A percentile compares a stretch with the other conserved stretches of the same genome.
These are phyloP conservation scores for Cercospora citrullina DNA, from an alignment of 2,329 filamentous ascomycete genomes.

Conservation along the genomic window DNA sequence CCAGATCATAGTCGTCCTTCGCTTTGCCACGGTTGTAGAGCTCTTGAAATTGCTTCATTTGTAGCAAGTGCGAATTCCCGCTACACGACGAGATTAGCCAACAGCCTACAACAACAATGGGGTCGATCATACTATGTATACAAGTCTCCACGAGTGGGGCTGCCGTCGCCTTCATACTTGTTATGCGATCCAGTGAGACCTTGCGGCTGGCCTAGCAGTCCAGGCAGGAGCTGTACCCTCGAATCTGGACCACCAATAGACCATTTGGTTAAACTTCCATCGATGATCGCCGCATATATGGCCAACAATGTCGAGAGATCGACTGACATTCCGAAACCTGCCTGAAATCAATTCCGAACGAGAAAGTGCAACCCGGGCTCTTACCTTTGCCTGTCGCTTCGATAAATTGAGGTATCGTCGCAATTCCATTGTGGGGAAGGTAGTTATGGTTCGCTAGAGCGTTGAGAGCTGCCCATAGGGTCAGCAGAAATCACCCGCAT, in stretches of 20 bases:
- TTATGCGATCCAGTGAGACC: conserved; percentile 35
- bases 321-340: conserved; percentile 35
- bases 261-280: conserved; percentile 34
- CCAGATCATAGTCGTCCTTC: not conserved
- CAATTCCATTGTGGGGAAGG: conserved; percentile 33
- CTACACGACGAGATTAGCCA: not conserved
- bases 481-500: not conserved
- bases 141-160: conserved; percentile 38
- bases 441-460: conserved; percentile 26
- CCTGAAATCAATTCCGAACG: not conserved
- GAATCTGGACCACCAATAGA: conserved; percentile 33
- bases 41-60: conserved; percentile 28
- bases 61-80: conserved; percentile 21
- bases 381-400: not conserved
- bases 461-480: conserved; percentile 14
- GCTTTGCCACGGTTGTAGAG: conserved; percentile 27
- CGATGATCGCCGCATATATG: conserved; percentile 38
- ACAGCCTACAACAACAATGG: not conserved
- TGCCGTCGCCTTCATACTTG: conserved; percentile 41
- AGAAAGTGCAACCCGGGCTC: not conserved
- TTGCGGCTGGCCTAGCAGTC: conserved; percentile 30
- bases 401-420: conserved; percentile 24
- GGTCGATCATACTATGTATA: conserved; percentile 27
- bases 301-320: conserved; percentile 39
- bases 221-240: conserved; percentile 4